Base-by-base conservation (phyloP, 2,329 filamentous ascomycete species). In the Pyricularia grisea region DNA sequence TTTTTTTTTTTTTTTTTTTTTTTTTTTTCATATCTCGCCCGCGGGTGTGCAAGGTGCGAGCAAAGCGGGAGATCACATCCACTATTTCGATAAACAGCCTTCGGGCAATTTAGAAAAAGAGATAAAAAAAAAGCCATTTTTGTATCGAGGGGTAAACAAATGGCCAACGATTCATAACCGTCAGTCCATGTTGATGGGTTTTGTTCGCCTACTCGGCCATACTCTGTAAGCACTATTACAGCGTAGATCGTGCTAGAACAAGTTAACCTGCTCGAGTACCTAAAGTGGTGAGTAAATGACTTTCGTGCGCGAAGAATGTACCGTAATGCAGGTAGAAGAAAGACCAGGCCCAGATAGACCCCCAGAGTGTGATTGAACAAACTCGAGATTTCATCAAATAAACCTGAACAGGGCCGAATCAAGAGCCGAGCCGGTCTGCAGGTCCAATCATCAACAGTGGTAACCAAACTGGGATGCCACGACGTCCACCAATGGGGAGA, bases 331-430 rank as follows among this genome's bases (percentile, higher is more conserved):
- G 17, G 20, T 50, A n/a, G n/a, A n/a, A n/a, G n/a, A n/a, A 17
- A 50, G 20, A 17, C 42, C 42, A 50, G n/a, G 42, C 42, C 42
- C 12, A 36, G 33, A 14, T 36, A 50, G 42, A n/a, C 17, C 42
- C 42, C 20, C 14, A n/a, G 42, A 50, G 14, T 20, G 42, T 36
- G 33, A 36, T 36, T 36, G 33, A 36, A 12, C 33, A 36, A 36
- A 36, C 14, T 36, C 42, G 42, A 50, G 42, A 50, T 50, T 36
- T 50, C 42, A 50, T 50, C 42, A 50, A 50, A n/a, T 20, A 50
- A n/a, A 50, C 42, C 42, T 50, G 42, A 70, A 58, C 69, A 70
- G 69, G 69, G 69, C 69, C 69, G 69, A 70, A 68, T 70, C 50
- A 36, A 69, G 27, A 60, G 28, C 67, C 27, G 42, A 23, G 11